Base-by-base conservation (phyloP, 192 early-diverging fungal species). In the Coemansia sp. region DNA sequence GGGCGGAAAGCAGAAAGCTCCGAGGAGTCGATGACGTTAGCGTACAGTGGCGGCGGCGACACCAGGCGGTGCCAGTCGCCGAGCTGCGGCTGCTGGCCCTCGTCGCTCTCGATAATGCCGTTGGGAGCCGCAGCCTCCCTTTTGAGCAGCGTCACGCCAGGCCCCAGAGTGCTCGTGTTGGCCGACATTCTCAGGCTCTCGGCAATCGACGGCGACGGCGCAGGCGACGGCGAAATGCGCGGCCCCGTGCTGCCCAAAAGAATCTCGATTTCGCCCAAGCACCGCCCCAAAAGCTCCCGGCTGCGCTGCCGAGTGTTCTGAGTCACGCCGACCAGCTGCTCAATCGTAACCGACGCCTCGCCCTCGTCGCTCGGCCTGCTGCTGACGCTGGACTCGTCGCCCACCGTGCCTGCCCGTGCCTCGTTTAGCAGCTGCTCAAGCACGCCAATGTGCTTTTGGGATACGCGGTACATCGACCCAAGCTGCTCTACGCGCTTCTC, bases 401-500 rank as follows among this genome's bases (percentile, higher is more conserved):
- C 19, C 7, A 1, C 7, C 2, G 28, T 11, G 13, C 19, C 39
- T 3, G 19, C 39, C 0, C 21, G 21, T 13, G 35, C 62, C 26
- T 64, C 47, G 16, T 33, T 19, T 3, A 82, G 30, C 9, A 78
- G 38, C 26, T 55, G 13, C 49, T 84, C 81, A 6, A 84, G 64
- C 3, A 70, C 57, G 2, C 42, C n/a, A 3, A 84, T 67, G 19
- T 78, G 81, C 17, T 61, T 71, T 35, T 73, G 76, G 61, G 81
- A 69, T 11, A 63, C 63, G 2, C 37, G 58, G 47, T 68, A 73
- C 19, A 73, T 57, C 11, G 76, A 40, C 1, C 39, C 49, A 40
- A 78, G 50, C 8, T 75, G 76, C 3, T 70, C 73, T 2, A 75
- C 71, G n/a, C 81, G 81, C 50, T 73, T 75, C 23, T 84, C 81